Percentiles rank a stretch among this genome's conserved stretches.
Evolutionary conservation across 2,329 filamentous ascomycete species (phyloP).

Genomic region (Ceratocystis ficicola): DNA sequence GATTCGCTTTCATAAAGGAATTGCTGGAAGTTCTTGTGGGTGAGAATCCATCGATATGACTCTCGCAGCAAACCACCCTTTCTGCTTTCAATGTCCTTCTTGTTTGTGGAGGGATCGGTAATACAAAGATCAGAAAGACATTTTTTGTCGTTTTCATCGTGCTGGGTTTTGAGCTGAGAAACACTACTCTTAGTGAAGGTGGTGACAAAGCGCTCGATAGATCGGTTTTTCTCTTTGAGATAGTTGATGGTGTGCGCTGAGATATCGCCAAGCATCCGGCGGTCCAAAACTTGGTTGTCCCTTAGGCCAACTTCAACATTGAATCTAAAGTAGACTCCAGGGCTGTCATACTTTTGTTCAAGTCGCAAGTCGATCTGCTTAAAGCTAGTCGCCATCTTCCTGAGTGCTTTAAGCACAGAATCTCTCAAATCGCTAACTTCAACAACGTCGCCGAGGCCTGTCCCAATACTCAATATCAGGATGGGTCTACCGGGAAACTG

Average conservation of each 20-base stretch:
- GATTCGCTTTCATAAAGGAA: too few species aligned
- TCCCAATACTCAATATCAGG: slow-evolving; percentile 27
- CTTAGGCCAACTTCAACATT: slow-evolving; percentile 26
- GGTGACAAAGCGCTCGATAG: not conserved
- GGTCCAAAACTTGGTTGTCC: slow-evolving; percentile 25
- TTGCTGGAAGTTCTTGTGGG: too few species aligned
- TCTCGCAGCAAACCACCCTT: too few species aligned
- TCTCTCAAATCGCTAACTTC: slow-evolving; percentile 20
- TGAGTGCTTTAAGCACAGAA: not conserved
- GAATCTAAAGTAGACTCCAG: slow-evolving; percentile 25
- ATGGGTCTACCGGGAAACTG: slow-evolving; percentile 24
- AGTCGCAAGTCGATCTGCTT: not conserved
- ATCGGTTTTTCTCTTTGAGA: slow-evolving; percentile 12
- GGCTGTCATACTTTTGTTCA: slow-evolving; percentile 23
- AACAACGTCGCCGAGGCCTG: slow-evolving; percentile 25
- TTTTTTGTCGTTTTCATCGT: too few species aligned
- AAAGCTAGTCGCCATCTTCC: not conserved
- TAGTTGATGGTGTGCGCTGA: slow-evolving; percentile 25
- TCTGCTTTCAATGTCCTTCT: too few species aligned
- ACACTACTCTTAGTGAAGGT: not conserved
- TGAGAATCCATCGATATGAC: too few species aligned
- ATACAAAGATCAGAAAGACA: too few species aligned
- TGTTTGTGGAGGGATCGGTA: too few species aligned
- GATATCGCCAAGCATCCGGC: slow-evolving; percentile 25
- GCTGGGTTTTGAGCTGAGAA: too few species aligned